These are phyloP conservation scores for Globisporangium megalacanthum DNA, from an alignment of 352 stramenopile species.

Conservation along the genomic window DNA sequence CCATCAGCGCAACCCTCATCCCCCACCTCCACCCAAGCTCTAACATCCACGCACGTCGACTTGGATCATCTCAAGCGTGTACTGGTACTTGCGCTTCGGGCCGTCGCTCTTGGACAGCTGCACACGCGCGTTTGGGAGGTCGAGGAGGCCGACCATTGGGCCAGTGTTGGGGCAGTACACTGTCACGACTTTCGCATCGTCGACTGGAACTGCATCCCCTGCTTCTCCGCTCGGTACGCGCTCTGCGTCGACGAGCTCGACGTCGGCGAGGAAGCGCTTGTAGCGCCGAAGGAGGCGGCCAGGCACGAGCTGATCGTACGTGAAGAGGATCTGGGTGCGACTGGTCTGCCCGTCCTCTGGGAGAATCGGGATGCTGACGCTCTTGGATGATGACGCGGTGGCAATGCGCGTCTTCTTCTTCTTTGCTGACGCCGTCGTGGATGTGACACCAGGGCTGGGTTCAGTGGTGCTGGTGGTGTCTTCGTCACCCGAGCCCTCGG, in stretches of 20 bases:
- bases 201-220: not conserved
- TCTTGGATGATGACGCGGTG: constrained; percentile 10
- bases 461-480: no score
- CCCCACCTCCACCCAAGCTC: not conserved
- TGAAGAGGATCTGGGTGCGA: constrained; percentile 28
- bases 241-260: constrained; percentile 34
- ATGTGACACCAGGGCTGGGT: not conserved
- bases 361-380: constrained; percentile 7
- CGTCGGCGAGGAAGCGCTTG: constrained; percentile 80
- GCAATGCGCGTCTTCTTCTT: not conserved
- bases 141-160: constrained; percentile 74
- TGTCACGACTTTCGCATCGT: constrained; percentile 35
- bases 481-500: no score
- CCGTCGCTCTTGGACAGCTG: constrained; percentile 75
- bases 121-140: constrained; percentile 54
- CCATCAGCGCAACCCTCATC: not conserved
- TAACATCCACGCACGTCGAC: constrained; percentile 47
- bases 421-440: not conserved
- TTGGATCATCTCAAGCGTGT: constrained; percentile 83
- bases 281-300: constrained; percentile 63
- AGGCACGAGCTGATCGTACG: constrained; percentile 48
- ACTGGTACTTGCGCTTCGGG: constrained; percentile 76
- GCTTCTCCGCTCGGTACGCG: not conserved
- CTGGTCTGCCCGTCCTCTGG: not conserved
- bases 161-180: constrained; percentile 83